These are phyloP conservation scores for Tremella yokohamensis DNA, from an alignment of 768 basidiomycete species.

Conservation along the genomic window DNA sequence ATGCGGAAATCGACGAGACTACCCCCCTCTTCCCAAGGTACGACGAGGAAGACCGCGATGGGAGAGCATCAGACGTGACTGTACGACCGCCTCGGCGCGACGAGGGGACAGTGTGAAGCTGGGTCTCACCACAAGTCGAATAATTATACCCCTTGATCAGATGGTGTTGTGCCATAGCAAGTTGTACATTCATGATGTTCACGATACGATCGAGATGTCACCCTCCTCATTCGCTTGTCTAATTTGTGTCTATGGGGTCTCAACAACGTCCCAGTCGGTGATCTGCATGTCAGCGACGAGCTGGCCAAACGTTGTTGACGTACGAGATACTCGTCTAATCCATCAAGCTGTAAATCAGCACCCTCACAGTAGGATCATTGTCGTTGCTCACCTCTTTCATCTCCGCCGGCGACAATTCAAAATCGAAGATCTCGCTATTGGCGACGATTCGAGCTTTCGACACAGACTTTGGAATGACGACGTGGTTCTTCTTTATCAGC, in stretches of 20 bases:
- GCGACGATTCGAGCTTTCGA: conserved; percentile 52
- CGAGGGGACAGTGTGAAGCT: conserved; percentile 3
- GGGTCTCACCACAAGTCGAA: too few species aligned
- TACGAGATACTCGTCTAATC: conserved; percentile 51
- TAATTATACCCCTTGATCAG: too few species aligned
- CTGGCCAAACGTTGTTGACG: background rate
- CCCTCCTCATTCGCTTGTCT: conserved; percentile 3
- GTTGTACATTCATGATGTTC: background rate
- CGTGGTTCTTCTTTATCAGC: conserved; percentile 43
- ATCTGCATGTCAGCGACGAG: conserved; percentile 13
- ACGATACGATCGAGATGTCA: background rate
- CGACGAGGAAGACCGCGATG: background rate
- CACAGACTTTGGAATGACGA: conserved; percentile 56
- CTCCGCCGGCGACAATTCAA: conserved; percentile 53
- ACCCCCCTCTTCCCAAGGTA: background rate
- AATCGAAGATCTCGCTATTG: conserved; percentile 56
- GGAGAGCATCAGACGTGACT: conserved; percentile 1
- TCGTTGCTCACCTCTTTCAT: conserved; percentile 49
- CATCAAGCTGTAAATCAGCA: conserved; percentile 38
- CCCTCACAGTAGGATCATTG: conserved; percentile 3
- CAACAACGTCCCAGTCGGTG: conserved; percentile 53
- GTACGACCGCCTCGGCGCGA: background rate
- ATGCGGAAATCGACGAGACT: background rate
- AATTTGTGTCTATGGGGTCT: conserved; percentile 10
- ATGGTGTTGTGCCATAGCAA: conserved; percentile 3